Evolutionary conservation across 148 eudicot species (phyloP).

Genomic region (Fagopyrum homotropicum): DNA sequence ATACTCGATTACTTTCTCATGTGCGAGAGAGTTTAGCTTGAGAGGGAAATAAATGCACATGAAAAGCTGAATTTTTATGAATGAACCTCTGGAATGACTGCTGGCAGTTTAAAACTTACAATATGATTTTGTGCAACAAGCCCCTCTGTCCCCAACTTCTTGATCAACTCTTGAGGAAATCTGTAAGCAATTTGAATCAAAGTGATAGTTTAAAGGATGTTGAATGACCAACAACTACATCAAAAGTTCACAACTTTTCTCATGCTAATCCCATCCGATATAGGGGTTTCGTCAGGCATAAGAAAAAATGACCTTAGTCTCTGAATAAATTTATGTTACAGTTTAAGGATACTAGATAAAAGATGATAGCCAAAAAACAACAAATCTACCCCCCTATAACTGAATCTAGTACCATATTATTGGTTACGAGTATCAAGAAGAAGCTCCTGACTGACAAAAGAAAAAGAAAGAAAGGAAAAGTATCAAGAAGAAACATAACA

Average conservation of each 20-base stretch:
- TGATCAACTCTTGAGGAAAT: slow-evolving; percentile 72
- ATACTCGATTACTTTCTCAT: background rate
- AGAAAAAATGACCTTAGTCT: background rate
- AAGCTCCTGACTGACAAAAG: no score
- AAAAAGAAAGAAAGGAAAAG: background rate
- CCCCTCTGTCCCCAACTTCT: slow-evolving; percentile 78
- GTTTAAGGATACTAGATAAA: background rate
- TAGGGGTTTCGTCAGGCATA: background rate
- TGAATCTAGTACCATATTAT: background rate
- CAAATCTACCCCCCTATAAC: background rate
- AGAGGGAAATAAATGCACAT: background rate
- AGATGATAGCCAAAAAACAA: background rate
- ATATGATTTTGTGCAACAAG: slow-evolving; percentile 89
- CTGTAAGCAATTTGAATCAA: slow-evolving; percentile 28
- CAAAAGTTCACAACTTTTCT: background rate
- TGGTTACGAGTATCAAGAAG: background rate
- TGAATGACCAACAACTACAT: background rate
- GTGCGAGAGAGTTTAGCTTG: slow-evolving; percentile 6
- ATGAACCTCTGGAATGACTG: background rate
- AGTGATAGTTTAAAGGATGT: background rate
- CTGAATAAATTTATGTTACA: background rate
- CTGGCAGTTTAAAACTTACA: slow-evolving; percentile 37
- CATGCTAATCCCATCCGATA: background rate
- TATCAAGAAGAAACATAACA: background rate
- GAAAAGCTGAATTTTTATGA: background rate